Base-by-base conservation (phyloP, 2,329 filamentous ascomycete species). In the Dryadomyces quercivorus region DNA sequence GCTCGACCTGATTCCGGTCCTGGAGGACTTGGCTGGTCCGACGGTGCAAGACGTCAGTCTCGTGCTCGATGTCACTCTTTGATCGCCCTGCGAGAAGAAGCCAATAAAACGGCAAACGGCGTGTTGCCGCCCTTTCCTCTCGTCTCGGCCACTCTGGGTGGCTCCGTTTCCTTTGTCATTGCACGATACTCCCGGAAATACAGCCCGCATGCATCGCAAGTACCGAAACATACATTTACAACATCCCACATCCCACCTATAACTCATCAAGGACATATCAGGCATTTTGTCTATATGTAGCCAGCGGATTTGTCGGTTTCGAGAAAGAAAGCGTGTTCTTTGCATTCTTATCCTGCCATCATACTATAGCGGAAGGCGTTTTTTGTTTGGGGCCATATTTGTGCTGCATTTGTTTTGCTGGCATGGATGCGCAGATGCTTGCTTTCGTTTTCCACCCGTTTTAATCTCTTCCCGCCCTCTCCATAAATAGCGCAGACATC, bases 21-120 rank as follows among this genome's bases (percentile, higher is more conserved):
- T 98, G 61, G 93, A 98, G 77, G 93, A 98, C 71, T 78, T 98
- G 66, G 92, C 93, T 59, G 85, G 87, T 61, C 71, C 84, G 57
- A 87, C 92, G 67, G 93, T 98, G 58, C 82, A 86, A 71, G 93
- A 98, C 71, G 93, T 98, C 69, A 97, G 92, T 76, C 77, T 98
- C 65, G 93, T 98, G 64, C 84, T 98, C 64, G 93, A 98, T 75
- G 92, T 97, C 71, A 81, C 81, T 72, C 81, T 85, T 65, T 85
- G 70, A 81, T 51, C 10, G 65, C 36, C 20, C 10, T 10, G 15
- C 42, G 42, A 9, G 42, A 18, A 9, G 40, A n/a, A 42, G 38
- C 3, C 5, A 15, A 34, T 8, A 50, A 12, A 26, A 38, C 15
- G 18, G 21, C 16, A 18, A 18, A 20, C 13, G 18, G 12, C 9